These are phyloP conservation scores for Tubosaeta brunneosetosa DNA, from an alignment of 768 basidiomycete species.

Conservation along the genomic window DNA sequence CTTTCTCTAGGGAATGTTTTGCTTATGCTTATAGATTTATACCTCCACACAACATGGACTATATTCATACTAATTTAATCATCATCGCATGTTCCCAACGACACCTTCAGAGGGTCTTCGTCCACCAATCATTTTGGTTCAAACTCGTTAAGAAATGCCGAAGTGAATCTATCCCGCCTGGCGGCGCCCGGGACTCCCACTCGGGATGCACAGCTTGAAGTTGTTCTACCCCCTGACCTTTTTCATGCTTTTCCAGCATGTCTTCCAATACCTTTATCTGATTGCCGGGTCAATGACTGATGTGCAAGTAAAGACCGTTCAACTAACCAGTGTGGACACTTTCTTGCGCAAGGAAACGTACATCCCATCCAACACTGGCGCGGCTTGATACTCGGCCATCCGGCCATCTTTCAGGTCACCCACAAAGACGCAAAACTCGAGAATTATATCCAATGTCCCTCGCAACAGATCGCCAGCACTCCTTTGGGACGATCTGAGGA, in stretches of 20 bases:
- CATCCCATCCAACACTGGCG: slow-evolving; percentile 49
- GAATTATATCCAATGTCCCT: slow-evolving; percentile 55
- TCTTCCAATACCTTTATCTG: slow-evolving; percentile 56
- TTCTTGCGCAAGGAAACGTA: slow-evolving; percentile 50
- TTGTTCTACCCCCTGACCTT: slow-evolving; percentile 14
- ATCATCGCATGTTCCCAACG: slow-evolving; percentile 7
- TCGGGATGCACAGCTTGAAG: slow-evolving; percentile 23
- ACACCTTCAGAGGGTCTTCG: background rate
- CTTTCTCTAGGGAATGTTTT: slow-evolving; percentile 7
- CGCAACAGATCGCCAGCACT: slow-evolving; percentile 61
- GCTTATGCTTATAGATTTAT: slow-evolving; percentile 26
- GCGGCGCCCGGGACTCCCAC: slow-evolving; percentile 33
- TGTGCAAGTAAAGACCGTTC: background rate
- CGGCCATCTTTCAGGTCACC: slow-evolving; percentile 53
- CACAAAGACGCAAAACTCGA: slow-evolving; percentile 63
- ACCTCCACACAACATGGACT: slow-evolving; percentile 2
- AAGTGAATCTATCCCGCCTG: slow-evolving; percentile 51
- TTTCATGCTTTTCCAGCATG: slow-evolving; percentile 49
- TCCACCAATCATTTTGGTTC: slow-evolving; percentile 60
- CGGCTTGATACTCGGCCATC: slow-evolving; percentile 64
- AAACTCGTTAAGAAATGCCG: slow-evolving; percentile 51
- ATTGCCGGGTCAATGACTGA: slow-evolving; percentile 1
- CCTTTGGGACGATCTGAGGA: slow-evolving; percentile 65
- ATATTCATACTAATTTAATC: slow-evolving; percentile 9
- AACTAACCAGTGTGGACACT: slow-evolving; percentile 55